Conservation (phyloP, 2,329 filamentous ascomycete genomes). For the Dryadomyces quercivorus region DNA sequence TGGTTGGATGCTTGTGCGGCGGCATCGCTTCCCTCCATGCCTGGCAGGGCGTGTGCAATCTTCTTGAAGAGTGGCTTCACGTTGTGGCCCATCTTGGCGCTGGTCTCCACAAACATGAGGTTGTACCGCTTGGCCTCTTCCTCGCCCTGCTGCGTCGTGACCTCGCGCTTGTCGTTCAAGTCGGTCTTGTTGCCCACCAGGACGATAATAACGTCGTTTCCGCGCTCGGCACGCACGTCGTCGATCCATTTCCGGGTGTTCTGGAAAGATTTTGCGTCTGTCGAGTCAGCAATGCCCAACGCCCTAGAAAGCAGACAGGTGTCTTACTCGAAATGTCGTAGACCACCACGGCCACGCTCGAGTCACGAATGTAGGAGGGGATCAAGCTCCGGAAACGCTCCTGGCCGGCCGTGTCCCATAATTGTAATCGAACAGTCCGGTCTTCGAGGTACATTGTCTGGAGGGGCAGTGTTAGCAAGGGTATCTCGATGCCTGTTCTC, state of each 20-base stretch:
- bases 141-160: slow-evolving; percentile 90
- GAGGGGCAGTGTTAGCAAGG: neutral
- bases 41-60: slow-evolving; percentile 94
- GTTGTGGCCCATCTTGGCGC: slow-evolving; percentile 94
- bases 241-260: slow-evolving; percentile 99
- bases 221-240: slow-evolving; percentile 89
- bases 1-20: slow-evolving; percentile 61
- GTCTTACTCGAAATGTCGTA: slow-evolving; percentile 90
- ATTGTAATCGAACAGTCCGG: slow-evolving; percentile 88
- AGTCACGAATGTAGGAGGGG: slow-evolving; percentile 97
- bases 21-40: slow-evolving; percentile 86
- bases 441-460: slow-evolving; percentile 99
- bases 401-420: slow-evolving; percentile 98
- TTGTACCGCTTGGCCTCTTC: slow-evolving; percentile 98
- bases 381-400: slow-evolving; percentile 95
- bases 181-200: slow-evolving; percentile 99
- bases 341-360: slow-evolving; percentile 92
- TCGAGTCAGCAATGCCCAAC: neutral
- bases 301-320: neutral
- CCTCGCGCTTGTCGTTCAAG: slow-evolving; percentile 94
- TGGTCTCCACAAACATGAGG: slow-evolving; percentile 98
- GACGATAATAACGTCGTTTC: slow-evolving; percentile 98
- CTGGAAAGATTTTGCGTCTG: slow-evolving; percentile 89
- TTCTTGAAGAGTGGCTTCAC: slow-evolving; percentile 95
- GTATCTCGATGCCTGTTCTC: neutral